phyloP scores from a whole-genome alignment of 2,329 filamentous ascomycete species.

The Calonectria hawksworthii region DNA sequence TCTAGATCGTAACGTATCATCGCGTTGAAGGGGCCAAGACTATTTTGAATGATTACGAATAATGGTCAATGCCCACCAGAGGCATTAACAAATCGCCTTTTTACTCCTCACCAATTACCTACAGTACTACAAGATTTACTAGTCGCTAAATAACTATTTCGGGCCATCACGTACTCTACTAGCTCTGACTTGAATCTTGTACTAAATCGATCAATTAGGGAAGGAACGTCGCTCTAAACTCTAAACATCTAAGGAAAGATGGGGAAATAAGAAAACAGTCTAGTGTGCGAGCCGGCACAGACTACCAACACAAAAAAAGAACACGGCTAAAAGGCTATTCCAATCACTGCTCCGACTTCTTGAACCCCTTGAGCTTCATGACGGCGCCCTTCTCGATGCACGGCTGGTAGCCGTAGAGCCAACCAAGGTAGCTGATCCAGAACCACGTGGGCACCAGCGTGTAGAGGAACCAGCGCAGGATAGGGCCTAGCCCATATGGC shows the following conservation, averaged over 20 bases:
- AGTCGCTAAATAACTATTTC: background rate
- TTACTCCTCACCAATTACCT: background rate
- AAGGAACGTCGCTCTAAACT: constrained; percentile 11
- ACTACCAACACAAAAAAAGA: background rate
- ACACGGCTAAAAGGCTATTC: background rate
- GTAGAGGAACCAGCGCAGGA: constrained; percentile 27
- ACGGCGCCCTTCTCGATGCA: constrained; percentile 15
- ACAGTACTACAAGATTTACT: background rate
- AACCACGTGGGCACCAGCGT: constrained; percentile 25
- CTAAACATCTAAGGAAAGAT: background rate
- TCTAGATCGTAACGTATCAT: background rate
- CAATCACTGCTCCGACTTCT: constrained; percentile 1
- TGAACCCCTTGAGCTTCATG: constrained; percentile 17
- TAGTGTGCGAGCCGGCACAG: background rate
- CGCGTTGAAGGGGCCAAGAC: background rate
- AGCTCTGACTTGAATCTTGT: background rate
- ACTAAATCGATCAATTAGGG: constrained; percentile 11
- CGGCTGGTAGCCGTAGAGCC: constrained; percentile 26
- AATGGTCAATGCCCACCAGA: background rate
- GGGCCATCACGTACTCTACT: background rate
- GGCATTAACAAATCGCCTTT: background rate
- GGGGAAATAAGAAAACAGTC: background rate
- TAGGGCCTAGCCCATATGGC: constrained; percentile 18
- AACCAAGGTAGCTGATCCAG: constrained; percentile 25
- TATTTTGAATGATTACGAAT: background rate